A percentile compares a stretch with the other conserved stretches of the same genome.
Conservation (phyloP, 78 protist genomes). For the Ministeria vibrans region DNA sequence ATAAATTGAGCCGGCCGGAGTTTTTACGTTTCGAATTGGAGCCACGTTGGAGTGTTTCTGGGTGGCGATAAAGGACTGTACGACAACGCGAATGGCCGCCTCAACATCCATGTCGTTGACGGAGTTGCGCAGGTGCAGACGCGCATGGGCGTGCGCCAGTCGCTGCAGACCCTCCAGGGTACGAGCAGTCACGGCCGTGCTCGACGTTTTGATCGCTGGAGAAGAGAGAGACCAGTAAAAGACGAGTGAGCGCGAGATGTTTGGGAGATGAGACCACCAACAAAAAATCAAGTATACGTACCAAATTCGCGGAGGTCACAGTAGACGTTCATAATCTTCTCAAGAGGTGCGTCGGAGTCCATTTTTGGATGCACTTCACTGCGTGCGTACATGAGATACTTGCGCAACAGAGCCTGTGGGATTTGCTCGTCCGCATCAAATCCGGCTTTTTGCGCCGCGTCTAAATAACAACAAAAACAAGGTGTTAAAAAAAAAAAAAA, state of each 20-base stretch:
- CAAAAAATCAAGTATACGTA: not conserved
- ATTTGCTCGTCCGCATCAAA: slow-evolving; percentile 27
- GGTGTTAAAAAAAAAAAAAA: not conserved
- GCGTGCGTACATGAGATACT: slow-evolving; percentile 79
- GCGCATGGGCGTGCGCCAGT: slow-evolving; percentile 94
- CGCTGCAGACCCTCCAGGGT: slow-evolving; percentile 91
- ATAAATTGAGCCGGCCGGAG: not conserved
- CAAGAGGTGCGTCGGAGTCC: slow-evolving; percentile 38
- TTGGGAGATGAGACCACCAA: not conserved
- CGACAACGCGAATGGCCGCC: slow-evolving; percentile 80
- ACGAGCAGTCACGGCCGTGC: slow-evolving; percentile 88
- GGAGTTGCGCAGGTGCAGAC: slow-evolving; percentile 86
- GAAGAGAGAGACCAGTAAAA: not conserved
- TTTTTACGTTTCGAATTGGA: not conserved
- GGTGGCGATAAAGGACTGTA: slow-evolving; percentile 79
- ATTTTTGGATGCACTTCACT: slow-evolving; percentile 39
- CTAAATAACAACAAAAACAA: not conserved
- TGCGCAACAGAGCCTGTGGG: slow-evolving; percentile 79
- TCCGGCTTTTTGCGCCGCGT: too few species aligned
- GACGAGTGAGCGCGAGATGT: slow-evolving; percentile 7
- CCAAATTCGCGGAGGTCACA: slow-evolving; percentile 90
- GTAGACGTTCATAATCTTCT: slow-evolving; percentile 73
- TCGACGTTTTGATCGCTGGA: slow-evolving; percentile 37
- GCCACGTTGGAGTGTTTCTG: slow-evolving; percentile 55
- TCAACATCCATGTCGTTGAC: slow-evolving; percentile 60